Evolutionary conservation across 805 yeast genomes (phyloP).

Genomic region (Yarrowia sp.): DNA sequence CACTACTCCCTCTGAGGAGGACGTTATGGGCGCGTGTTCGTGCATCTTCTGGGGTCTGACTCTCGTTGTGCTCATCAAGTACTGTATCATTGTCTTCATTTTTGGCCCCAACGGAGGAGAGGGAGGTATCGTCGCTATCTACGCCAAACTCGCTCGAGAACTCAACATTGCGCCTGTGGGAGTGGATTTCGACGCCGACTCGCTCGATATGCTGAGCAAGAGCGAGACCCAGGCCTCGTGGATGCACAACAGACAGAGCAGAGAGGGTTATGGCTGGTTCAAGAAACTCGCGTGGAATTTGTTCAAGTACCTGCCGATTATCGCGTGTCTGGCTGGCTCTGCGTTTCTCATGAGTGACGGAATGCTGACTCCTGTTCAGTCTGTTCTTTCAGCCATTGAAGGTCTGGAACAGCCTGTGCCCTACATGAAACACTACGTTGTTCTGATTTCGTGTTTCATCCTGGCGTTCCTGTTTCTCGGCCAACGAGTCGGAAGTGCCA

Average conservation of each 20-base stretch:
- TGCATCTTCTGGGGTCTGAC: conserved; percentile 62
- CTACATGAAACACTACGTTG: conserved; percentile 52
- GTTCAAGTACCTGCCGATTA: conserved; percentile 49
- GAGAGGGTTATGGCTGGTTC: conserved; percentile 5
- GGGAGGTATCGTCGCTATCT: conserved; percentile 71
- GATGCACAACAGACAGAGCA: conserved; percentile 32
- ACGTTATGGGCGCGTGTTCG: conserved; percentile 33
- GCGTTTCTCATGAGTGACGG: conserved; percentile 66
- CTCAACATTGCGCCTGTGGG: conserved; percentile 47
- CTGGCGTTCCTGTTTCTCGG: conserved; percentile 56
- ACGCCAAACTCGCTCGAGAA: conserved; percentile 61
- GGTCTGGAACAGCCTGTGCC: conserved; percentile 65
- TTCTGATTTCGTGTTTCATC: conserved; percentile 59
- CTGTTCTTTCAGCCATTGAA: conserved; percentile 63
- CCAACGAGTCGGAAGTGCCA: conserved; percentile 60
- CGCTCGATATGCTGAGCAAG: conserved; percentile 23
- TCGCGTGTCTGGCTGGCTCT: conserved; percentile 59
- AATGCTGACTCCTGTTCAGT: conserved; percentile 67
- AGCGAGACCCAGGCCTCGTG: conserved; percentile 49
- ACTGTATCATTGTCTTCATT: conserved; percentile 57
- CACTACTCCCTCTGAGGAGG: neutral
- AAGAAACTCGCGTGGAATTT: conserved; percentile 9
- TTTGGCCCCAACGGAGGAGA: conserved; percentile 64
- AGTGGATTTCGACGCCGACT: conserved; percentile 31
- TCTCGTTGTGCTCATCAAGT: conserved; percentile 60